These are phyloP conservation scores for Tinospora cordifolia DNA, from an alignment of 164 flowering plant genomes.

Conservation along the genomic window DNA sequence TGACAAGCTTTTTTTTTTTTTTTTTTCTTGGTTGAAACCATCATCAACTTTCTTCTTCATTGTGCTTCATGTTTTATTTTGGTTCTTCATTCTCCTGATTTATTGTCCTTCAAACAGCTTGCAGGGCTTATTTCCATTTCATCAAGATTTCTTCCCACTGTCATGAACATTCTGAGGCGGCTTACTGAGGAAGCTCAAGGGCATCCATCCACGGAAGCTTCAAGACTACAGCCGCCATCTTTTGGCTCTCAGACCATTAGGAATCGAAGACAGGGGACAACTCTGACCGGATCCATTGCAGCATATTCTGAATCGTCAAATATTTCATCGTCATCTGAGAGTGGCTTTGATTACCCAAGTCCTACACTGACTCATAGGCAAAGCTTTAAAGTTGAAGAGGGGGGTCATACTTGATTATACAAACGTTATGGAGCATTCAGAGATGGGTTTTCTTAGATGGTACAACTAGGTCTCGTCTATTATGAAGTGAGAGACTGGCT, in stretches of 20 bases:
- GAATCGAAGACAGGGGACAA: constrained; percentile 13
- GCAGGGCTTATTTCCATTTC: constrained; percentile 46
- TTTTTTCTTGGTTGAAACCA: no score
- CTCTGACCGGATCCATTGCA: constrained; percentile 14
- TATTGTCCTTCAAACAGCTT: constrained; percentile 18
- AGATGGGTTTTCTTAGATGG: no score
- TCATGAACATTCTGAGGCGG: constrained; percentile 40
- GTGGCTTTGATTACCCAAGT: constrained; percentile 29
- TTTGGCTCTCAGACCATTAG: no score
- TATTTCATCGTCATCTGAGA: constrained; percentile 26
- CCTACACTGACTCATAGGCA: constrained; percentile 8
- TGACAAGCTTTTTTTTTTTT: no score
- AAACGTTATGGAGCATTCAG: no score
- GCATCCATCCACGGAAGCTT: constrained; percentile 18
- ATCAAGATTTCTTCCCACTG: constrained; percentile 43
- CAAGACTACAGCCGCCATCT: constrained; percentile 3
- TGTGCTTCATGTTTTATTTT: neutral
- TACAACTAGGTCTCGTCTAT: no score
- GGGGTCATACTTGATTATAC: no score
- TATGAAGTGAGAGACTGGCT: no score
- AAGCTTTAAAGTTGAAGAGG: no score
- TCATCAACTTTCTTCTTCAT: neutral
- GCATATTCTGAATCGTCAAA: constrained; percentile 26
- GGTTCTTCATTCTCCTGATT: neutral
- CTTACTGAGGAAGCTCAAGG: constrained; percentile 46